Evolutionary conservation across 2,329 filamentous ascomycete genomes (phyloP), one percentile per base, ranked within the genome.

Genomic region (Fusarium compactum): DNA sequence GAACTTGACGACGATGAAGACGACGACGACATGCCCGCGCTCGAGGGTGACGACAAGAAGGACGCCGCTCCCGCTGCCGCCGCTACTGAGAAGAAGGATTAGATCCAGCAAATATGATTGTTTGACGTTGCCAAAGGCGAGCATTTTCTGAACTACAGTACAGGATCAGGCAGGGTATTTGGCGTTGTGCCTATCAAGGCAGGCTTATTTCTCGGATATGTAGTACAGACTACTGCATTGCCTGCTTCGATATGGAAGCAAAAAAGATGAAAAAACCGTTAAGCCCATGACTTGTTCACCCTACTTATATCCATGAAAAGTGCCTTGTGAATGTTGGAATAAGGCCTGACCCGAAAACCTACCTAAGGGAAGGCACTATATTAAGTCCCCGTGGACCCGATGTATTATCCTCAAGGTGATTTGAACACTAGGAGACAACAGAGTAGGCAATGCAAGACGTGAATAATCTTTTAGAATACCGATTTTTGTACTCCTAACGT

Each of bases 21-120:
- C 40, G 91, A 93, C 55, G 92, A 94, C 6, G 93, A 95, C n/a
- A 94, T 97, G 90, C 94, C 94, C 62, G 89, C 89, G 74, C 89
- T 97, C 52, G 91, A 93, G 80, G 90, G 86, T 29, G 89, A 90
- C 65, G 87, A 86, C 58, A 71, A 71, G 41, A 84, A 84, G 46
- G 78, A 76, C 10, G 78, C 77, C 58, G 78, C 72, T 66, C 78
- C 78, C 54, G 76, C 76, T n/a, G 38, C 71, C 15, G 62, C 72
- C 43, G 82, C 83, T 59, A 79, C 78, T 38, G 80, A 80, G 65
- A 81, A 81, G 72, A 81, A 82, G 73, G 81, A 78, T 54, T 80
- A 78, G 71, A 73, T 59, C 16, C 47, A 24, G 41, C 62, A 61
- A 61, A 63, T 52, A 71, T 48, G 65, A 50, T 57, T 67, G 60